Percentiles rank a stretch among this genome's conserved stretches.
These are phyloP conservation scores for Trichoderma harzianum DNA, from an alignment of 2,329 filamentous ascomycete species.

Conservation along the genomic window DNA sequence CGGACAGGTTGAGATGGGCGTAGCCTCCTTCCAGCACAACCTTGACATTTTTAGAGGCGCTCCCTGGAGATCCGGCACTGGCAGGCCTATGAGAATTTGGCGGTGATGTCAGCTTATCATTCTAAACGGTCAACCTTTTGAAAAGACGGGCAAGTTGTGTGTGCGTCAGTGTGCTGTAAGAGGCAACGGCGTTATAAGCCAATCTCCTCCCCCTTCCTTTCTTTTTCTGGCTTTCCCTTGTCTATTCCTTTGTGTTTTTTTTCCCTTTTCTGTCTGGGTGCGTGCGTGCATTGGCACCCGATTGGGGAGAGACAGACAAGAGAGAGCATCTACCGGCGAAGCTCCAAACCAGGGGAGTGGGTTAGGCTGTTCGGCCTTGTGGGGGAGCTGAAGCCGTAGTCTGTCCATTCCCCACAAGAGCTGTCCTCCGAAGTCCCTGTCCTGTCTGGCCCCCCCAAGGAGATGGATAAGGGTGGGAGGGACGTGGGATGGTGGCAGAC, in stretches of 20 bases:
- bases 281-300: background rate
- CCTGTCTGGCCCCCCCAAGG: background rate
- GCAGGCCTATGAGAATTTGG: constrained; percentile 6
- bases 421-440: constrained; percentile 11
- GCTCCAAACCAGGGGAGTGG: constrained; percentile 4
- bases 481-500: background rate
- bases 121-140: background rate
- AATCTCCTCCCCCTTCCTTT: background rate
- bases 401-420: constrained; percentile 15
- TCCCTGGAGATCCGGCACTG: constrained; percentile 4
- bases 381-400: constrained; percentile 15
- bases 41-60: constrained; percentile 9
- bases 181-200: background rate
- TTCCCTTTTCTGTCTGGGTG: background rate
- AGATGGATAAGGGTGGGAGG: background rate
- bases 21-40: constrained; percentile 26
- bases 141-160: background rate
- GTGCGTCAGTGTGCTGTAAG: background rate
- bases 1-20: constrained; percentile 36
- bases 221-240: background rate
- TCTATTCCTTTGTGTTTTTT: background rate
- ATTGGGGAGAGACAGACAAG: background rate
- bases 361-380: constrained; percentile 4
- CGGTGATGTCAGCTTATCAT: constrained; percentile 12
- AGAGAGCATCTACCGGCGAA: background rate